Evolutionary conservation across 2,329 filamentous ascomycete genomes (phyloP).

Genomic region (Pezicula neosporulosa): DNA sequence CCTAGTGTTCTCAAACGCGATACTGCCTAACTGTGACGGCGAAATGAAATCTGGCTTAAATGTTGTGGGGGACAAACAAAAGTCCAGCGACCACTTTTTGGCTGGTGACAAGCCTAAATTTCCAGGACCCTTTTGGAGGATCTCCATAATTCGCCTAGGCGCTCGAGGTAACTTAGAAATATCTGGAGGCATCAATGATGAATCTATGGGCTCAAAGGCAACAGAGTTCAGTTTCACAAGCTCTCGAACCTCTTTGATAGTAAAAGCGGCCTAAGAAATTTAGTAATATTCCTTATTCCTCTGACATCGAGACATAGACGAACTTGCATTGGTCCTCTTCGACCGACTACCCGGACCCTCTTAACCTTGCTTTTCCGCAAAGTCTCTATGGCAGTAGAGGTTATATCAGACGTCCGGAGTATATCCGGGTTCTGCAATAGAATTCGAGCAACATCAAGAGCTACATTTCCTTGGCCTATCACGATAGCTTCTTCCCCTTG

Average conservation of each 20-base stretch:
- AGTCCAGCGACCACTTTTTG: slow-evolving; percentile 82
- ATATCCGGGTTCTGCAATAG: slow-evolving; percentile 72
- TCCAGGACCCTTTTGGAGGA: slow-evolving; percentile 72
- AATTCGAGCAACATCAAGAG: slow-evolving; percentile 87
- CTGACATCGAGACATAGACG: slow-evolving; percentile 16
- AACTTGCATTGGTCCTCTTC: slow-evolving; percentile 85
- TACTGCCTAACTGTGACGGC: slow-evolving; percentile 50
- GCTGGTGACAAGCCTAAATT: slow-evolving; percentile 38
- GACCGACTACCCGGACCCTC: slow-evolving; percentile 81
- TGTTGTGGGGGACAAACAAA: slow-evolving; percentile 72
- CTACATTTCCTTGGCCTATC: slow-evolving; percentile 94
- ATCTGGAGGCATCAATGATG: slow-evolving; percentile 63
- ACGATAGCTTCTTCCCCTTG: slow-evolving; percentile 79
- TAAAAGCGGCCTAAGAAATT: slow-evolving; percentile 71
- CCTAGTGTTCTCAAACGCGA: slow-evolving; percentile 63
- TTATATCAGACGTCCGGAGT: slow-evolving; percentile 82
- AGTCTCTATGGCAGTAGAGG: slow-evolving; percentile 74
- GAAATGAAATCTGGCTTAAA: slow-evolving; percentile 49
- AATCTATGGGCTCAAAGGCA: slow-evolving; percentile 66
- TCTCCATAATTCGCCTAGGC: slow-evolving; percentile 73
- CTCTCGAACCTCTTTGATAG: slow-evolving; percentile 91
- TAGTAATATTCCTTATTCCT: not conserved
- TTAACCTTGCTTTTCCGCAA: slow-evolving; percentile 71
- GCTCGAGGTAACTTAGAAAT: slow-evolving; percentile 70
- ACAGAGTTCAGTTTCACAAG: slow-evolving; percentile 74